Conservation (phyloP, 179 eudicot genomes). For the Patellifolia procumbens region DNA sequence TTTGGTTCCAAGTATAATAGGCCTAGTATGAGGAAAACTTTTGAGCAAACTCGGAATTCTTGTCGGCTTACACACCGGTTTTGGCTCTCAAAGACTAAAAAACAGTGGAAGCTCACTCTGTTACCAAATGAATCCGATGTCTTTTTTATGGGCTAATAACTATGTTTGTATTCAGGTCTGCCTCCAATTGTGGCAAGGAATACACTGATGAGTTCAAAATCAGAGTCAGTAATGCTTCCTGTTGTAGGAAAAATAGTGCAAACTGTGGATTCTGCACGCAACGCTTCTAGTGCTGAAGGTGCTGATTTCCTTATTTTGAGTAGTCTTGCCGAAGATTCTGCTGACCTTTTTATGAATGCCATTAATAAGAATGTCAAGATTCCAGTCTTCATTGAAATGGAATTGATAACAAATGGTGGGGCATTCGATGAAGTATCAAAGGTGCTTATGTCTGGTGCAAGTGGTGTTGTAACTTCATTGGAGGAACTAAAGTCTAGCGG, state of each 20-base stretch:
- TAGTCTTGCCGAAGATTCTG: constrained; percentile 34
- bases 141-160: constrained; percentile 13
- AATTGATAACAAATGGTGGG: constrained; percentile 36
- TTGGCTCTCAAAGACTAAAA: not conserved
- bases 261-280: constrained; percentile 61
- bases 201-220: constrained; percentile 70
- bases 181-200: constrained; percentile 94
- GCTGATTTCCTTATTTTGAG: constrained; percentile 84
- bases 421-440: constrained; percentile 30
- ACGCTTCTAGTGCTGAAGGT: constrained; percentile 84
- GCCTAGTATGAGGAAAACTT: too few species aligned
- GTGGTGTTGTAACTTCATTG: constrained; percentile 76
- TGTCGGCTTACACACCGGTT: not conserved
- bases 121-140: not conserved
- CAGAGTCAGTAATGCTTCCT: constrained; percentile 83
- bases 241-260: constrained; percentile 78
- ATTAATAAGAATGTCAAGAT: constrained; percentile 52
- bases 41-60: not conserved
- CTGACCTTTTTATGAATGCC: constrained; percentile 38
- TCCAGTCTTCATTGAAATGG: constrained; percentile 61
- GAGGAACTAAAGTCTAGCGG: constrained; percentile 49
- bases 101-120: not conserved
- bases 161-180: constrained; percentile 53
- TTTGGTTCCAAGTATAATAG: too few species aligned
- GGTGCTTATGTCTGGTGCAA: constrained; percentile 57